Conservation (phyloP, 257 asterid genomes). For the Ophiorrhiza pumila region DNA sequence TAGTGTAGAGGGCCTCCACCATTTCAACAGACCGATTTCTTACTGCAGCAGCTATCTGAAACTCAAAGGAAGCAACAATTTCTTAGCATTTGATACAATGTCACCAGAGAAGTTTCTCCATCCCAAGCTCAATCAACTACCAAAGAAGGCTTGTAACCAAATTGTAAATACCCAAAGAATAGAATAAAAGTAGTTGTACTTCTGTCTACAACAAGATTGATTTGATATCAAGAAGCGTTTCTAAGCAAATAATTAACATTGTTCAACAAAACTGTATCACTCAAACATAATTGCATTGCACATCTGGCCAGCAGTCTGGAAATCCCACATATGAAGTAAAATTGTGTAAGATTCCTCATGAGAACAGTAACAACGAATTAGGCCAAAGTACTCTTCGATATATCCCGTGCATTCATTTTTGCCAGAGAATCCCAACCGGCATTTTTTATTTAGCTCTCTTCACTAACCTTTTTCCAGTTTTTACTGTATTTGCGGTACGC, state of each 20-base stretch:
- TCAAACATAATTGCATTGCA: not conserved
- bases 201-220: no score
- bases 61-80: conserved; percentile 12
- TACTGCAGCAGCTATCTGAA: conserved; percentile 70
- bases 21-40: conserved; percentile 63
- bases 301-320: not conserved
- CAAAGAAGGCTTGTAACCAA: not conserved
- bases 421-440: not conserved
- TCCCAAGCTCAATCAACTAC: not conserved
- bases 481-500: conserved; percentile 76
- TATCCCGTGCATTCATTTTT: not conserved
- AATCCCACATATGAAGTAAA: not conserved
- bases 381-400: not conserved
- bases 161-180: not conserved
- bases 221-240: not conserved
- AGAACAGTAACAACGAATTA: not conserved
- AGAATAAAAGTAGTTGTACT: not conserved
- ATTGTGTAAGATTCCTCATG: not conserved
- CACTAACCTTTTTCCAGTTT: conserved; percentile 94
- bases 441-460: no score
- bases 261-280: not conserved
- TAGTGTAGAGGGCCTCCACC: conserved; percentile 81
- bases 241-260: not conserved
- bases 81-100: not conserved
- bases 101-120: not conserved